These are phyloP conservation scores for Oenanthe sinensis DNA, from an alignment of 129 eudicot genomes.

Conservation along the genomic window DNA sequence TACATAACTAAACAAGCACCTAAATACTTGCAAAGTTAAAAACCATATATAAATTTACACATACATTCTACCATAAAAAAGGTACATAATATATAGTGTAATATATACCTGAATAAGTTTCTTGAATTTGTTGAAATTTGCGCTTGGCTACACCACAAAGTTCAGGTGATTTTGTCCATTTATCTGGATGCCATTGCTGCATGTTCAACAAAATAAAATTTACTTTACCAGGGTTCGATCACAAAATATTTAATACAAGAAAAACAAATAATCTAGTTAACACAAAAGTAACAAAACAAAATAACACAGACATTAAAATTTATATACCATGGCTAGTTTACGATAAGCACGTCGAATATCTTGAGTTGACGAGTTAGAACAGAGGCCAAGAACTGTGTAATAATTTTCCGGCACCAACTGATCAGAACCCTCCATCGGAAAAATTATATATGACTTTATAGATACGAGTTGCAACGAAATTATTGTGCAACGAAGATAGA, in stretches of 20 bases:
- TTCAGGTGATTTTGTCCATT: conserved; percentile 48
- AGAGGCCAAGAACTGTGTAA: conserved; percentile 58
- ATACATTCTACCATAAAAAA: not conserved
- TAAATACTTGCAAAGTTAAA: not conserved
- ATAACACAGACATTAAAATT: not conserved
- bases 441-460: not conserved
- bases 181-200: conserved; percentile 99
- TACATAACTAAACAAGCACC: not conserved
- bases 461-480: not conserved
- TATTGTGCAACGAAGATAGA: not conserved
- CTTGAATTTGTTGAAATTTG: conserved; percentile 83
- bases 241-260: not conserved
- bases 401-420: conserved; percentile 28
- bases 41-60: not conserved
- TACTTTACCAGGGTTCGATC: too few relatives aligned
- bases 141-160: conserved; percentile 55
- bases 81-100: not conserved
- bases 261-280: not conserved
- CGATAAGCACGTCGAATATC: conserved; percentile 85
- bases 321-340: conserved; percentile 81
- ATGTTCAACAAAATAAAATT: not conserved
- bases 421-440: conserved; percentile 7
- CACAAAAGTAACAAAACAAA: not conserved
- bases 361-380: conserved; percentile 40
- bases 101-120: conserved; percentile 79